Percentiles rank a stretch among this genome's conserved stretches.
Conservation (phyloP, 106 monocot genomes). For the Dendrobium huoshanense region DNA sequence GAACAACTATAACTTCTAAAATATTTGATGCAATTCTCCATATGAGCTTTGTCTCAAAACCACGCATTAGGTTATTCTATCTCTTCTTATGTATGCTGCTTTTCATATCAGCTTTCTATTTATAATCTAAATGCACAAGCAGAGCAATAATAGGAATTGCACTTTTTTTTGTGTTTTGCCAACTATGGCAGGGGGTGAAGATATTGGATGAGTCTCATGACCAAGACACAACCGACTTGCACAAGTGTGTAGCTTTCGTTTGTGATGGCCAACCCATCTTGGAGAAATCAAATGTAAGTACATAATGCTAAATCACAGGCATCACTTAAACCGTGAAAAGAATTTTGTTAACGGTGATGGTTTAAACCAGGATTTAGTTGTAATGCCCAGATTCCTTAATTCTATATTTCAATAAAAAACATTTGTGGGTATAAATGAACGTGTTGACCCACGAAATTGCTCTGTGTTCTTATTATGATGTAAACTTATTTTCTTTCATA, state of each 20-base stretch:
- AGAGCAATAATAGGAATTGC: neutral
- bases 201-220: constrained; percentile 85
- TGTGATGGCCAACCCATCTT: constrained; percentile 16
- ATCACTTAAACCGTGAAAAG: neutral
- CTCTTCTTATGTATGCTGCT: neutral
- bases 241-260: constrained; percentile 71
- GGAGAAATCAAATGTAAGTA: constrained; percentile 75
- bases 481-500: too few species aligned
- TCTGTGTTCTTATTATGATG: too few species aligned
- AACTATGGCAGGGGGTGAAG: constrained; percentile 47
- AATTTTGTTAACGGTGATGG: neutral
- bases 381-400: too few species aligned
- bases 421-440: too few species aligned
- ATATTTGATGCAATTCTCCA: too few species aligned
- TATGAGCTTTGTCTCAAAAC: neutral
- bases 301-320: neutral
- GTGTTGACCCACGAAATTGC: too few species aligned
- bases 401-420: too few species aligned
- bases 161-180: neutral
- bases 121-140: neutral
- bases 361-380: too few species aligned
- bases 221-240: constrained; percentile 91
- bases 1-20: too few species aligned
- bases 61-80: neutral
- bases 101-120: neutral